phyloP scores from a whole-genome alignment of 2,329 filamentous ascomycete genomes.

The Ophiocordyceps sinensis region DNA sequence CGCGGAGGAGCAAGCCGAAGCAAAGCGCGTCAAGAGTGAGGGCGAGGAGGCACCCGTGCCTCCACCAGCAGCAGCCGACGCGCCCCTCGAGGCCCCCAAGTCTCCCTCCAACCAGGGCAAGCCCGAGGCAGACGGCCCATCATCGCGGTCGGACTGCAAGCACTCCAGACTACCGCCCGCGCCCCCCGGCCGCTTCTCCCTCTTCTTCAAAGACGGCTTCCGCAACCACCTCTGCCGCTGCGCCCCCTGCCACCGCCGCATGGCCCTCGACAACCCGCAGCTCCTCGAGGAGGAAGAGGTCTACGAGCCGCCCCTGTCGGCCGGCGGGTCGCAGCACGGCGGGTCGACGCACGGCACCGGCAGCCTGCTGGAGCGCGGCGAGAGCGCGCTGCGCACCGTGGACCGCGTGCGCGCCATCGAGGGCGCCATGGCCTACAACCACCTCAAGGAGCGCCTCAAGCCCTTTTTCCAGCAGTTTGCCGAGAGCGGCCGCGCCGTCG shows the following conservation, averaged over 20 bases:
- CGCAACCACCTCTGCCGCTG: slow-evolving; percentile 75
- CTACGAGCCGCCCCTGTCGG: slow-evolving; percentile 82
- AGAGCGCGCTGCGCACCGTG: slow-evolving; percentile 80
- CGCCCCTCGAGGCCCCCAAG: background rate
- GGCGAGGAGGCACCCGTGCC: slow-evolving; percentile 5
- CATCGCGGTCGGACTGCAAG: slow-evolving; percentile 34
- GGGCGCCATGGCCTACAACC: slow-evolving; percentile 96
- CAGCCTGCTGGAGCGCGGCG: slow-evolving; percentile 78
- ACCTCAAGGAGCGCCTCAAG: slow-evolving; percentile 91
- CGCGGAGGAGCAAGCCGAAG: slow-evolving; percentile 17
- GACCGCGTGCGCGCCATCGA: slow-evolving; percentile 90
- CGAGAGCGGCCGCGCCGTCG: slow-evolving; percentile 74
- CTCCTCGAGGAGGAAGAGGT: slow-evolving; percentile 88
- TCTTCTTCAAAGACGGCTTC: slow-evolving; percentile 72
- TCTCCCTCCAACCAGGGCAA: background rate
- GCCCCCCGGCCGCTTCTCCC: slow-evolving; percentile 50
- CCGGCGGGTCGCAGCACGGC: slow-evolving; percentile 36
- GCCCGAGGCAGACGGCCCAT: background rate
- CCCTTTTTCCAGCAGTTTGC: slow-evolving; percentile 89
- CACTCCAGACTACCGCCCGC: slow-evolving; percentile 40
- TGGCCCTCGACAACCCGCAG: slow-evolving; percentile 53
- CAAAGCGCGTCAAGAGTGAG: slow-evolving; percentile 40
- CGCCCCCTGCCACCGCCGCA: slow-evolving; percentile 58
- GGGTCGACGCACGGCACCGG: slow-evolving; percentile 56
- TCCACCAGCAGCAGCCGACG: background rate